phyloP scores from a whole-genome alignment of 805 yeast genomes.

The Ogataea henricii region DNA sequence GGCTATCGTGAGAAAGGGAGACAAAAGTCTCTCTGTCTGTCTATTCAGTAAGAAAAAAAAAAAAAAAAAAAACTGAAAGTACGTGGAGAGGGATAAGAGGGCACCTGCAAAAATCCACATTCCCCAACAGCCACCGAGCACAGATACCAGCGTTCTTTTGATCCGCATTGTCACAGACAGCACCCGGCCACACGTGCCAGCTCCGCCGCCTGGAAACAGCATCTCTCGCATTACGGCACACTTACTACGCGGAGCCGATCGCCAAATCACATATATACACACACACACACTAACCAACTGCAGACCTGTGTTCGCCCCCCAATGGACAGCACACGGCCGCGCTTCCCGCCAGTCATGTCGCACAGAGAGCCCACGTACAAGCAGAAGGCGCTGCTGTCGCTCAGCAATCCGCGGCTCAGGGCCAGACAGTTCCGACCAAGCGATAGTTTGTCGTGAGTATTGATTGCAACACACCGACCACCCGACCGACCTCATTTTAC shows the following conservation, averaged over 20 bases:
- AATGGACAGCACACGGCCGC: not conserved
- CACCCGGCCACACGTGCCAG: not conserved
- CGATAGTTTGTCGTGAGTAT: conserved; percentile 14
- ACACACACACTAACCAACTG: not conserved
- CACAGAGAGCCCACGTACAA: conserved; percentile 19
- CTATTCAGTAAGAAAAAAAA: not conserved
- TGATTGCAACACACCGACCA: not conserved
- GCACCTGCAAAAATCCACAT: not conserved
- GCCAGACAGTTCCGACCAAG: conserved; percentile 17
- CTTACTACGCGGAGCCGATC: not conserved
- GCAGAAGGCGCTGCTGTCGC: conserved; percentile 18
- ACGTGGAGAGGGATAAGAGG: not conserved
- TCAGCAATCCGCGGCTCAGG: conserved; percentile 17
- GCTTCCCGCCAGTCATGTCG: conserved; percentile 8
- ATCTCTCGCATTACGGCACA: not conserved
- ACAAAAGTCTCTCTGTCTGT: too few relatives aligned
- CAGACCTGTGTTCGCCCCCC: not conserved
- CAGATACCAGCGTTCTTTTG: not conserved
- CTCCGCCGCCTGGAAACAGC: not conserved
- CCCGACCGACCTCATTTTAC: not conserved
- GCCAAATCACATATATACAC: not conserved
- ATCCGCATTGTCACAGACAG: not conserved
- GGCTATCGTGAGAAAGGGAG: not conserved
- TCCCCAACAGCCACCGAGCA: not conserved
- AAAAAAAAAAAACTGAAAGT: not conserved